Conservation (phyloP, 1,139 yeast genomes). For the Debaryomyces nepalensis region DNA sequence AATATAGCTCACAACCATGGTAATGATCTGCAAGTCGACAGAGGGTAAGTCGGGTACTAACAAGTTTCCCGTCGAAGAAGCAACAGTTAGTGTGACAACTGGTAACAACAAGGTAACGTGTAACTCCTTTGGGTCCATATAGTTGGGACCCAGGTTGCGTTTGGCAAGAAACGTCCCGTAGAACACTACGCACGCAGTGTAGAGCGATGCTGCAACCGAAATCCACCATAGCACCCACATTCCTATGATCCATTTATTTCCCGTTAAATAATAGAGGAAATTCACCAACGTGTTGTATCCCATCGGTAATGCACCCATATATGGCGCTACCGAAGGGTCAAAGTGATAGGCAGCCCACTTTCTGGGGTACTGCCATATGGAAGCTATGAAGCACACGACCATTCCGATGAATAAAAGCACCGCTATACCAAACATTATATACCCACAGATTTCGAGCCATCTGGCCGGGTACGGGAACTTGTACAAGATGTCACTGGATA, state of each 20-base stretch:
- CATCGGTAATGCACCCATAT: conserved; percentile 82
- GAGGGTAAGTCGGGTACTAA: conserved; percentile 51
- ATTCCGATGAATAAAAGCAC: conserved; percentile 50
- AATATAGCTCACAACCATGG: conserved; percentile 57
- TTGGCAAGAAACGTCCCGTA: conserved; percentile 45
- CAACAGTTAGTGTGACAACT: conserved; percentile 76
- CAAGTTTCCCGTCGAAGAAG: conserved; percentile 66
- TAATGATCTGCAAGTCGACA: conserved; percentile 48
- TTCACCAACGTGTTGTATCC: conserved; percentile 70
- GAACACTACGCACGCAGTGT: conserved; percentile 62
- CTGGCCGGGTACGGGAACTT: conserved; percentile 64
- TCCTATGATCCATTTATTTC: conserved; percentile 38
- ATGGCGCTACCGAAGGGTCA: conserved; percentile 57
- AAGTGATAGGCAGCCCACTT: conserved; percentile 40
- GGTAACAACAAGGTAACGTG: conserved; percentile 64
- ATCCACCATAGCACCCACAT: conserved; percentile 74
- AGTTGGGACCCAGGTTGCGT: conserved; percentile 24
- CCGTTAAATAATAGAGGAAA: conserved; percentile 46
- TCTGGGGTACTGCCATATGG: conserved; percentile 40
- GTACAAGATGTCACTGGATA: conserved; percentile 61
- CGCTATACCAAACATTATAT: conserved; percentile 59
- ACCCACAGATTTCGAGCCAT: conserved; percentile 64
- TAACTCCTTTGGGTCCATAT: conserved; percentile 30
- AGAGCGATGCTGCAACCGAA: conserved; percentile 53
- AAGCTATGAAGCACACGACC: conserved; percentile 39